Conservation (phyloP, 176 grass and related monocot species). For the Carex cristatella region DNA sequence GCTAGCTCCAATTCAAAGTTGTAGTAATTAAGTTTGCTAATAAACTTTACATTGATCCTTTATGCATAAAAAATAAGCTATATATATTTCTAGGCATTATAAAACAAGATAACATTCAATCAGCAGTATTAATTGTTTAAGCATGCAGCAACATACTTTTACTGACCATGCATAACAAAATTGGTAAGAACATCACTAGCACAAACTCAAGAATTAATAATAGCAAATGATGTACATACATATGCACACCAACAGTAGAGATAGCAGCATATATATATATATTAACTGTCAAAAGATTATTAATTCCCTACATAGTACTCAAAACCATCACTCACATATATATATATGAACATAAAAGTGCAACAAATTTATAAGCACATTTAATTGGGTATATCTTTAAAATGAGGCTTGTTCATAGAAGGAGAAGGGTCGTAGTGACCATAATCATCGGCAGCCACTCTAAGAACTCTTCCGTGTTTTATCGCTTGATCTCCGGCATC, state of each 20-base stretch:
- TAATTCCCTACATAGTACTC: slow-evolving; percentile 12
- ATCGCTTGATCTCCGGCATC: slow-evolving; percentile 19
- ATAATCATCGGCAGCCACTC: slow-evolving; percentile 60
- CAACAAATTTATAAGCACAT: neutral
- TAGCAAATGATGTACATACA: neutral
- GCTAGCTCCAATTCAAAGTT: no score
- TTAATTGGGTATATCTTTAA: slow-evolving; percentile 73
- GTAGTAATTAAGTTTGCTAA: no score
- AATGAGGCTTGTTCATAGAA: slow-evolving; percentile 61
- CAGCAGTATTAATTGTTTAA: neutral
- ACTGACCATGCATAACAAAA: neutral
- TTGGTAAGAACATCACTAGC: neutral
- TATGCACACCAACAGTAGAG: neutral
- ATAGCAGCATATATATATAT: neutral
- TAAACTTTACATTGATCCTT: no score
- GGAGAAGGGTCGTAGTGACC: slow-evolving; percentile 43
- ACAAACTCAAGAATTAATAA: neutral
- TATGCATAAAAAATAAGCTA: no score
- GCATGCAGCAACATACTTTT: neutral
- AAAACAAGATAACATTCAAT: neutral
- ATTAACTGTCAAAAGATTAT: slow-evolving; percentile 14
- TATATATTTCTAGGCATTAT: neutral
- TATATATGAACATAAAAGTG: slow-evolving; percentile 7
- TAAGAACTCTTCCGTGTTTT: slow-evolving; percentile 45
- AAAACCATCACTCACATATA: neutral